Evolutionary conservation across 1,284 basidiomycete species (phyloP).

Genomic region (Austropuccinia psidii): DNA sequence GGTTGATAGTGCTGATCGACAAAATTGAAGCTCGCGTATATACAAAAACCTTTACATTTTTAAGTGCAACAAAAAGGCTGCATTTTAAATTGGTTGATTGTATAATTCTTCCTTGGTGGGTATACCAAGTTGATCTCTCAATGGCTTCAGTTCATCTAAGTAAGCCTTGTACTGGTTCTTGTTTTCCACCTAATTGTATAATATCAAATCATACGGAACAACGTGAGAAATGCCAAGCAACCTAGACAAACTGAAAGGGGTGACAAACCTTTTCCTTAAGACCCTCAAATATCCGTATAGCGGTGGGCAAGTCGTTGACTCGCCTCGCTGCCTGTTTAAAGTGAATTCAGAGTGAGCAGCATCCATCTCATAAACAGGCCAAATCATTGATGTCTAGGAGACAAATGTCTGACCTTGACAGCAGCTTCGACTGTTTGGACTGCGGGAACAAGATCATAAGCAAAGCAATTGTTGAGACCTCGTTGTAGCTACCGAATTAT

Average conservation of each 20-base stretch:
- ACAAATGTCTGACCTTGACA: conserved; percentile 9
- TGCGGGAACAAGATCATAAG: conserved; percentile 93
- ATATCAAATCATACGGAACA: not conserved
- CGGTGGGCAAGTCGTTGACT: conserved; percentile 94
- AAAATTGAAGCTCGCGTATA: too few species aligned
- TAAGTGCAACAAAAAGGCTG: too few species aligned
- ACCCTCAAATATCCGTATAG: conserved; percentile 77
- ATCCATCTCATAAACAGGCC: not conserved
- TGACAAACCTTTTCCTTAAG: conserved; percentile 45
- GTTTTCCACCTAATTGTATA: conserved; percentile 71
- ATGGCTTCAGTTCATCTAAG: conserved; percentile 71
- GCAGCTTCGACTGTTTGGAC: conserved; percentile 35
- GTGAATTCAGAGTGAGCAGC: not conserved
- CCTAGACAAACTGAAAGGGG: not conserved
- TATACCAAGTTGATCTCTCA: conserved; percentile 78
- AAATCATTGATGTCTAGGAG: not conserved
- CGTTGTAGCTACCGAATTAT: conserved; percentile 60
- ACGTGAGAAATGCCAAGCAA: not conserved
- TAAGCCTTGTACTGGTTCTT: conserved; percentile 83
- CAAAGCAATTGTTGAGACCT: conserved; percentile 98
- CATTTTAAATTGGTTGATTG: conserved; percentile 32
- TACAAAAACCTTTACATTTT: too few species aligned
- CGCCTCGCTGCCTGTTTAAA: conserved; percentile 65
- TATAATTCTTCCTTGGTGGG: conserved; percentile 37
- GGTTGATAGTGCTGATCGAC: too few species aligned